Evolutionary conservation across 495 filamentous ascomycete genomes (phyloP).

Genomic region (Podospora didyma): DNA sequence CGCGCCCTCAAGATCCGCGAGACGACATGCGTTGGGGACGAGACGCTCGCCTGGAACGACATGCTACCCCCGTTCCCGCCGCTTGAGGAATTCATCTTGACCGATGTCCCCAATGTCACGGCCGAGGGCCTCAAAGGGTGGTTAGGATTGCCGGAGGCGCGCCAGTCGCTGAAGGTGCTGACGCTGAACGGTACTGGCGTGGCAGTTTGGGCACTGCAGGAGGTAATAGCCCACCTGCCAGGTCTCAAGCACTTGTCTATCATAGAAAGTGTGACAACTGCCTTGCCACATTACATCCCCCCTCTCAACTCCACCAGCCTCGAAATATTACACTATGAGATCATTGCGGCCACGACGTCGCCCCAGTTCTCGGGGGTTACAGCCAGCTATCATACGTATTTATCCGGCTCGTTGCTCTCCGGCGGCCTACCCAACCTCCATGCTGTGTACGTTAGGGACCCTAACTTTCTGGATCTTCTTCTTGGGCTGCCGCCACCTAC

Average conservation of each 20-base stretch:
- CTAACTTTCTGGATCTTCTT: constrained; percentile 66
- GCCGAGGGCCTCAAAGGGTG: constrained; percentile 62
- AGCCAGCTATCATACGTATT: constrained; percentile 76
- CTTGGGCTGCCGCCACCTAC: constrained; percentile 63
- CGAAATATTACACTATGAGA: constrained; percentile 73
- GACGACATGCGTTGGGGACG: constrained; percentile 67
- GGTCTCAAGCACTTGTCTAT: constrained; percentile 62
- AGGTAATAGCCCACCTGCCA: constrained; percentile 58
- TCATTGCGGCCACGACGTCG: constrained; percentile 56
- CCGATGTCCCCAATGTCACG: constrained; percentile 64
- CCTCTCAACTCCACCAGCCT: constrained; percentile 65
- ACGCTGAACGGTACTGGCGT: constrained; percentile 66
- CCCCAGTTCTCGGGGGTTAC: constrained; percentile 56
- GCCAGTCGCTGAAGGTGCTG: constrained; percentile 53
- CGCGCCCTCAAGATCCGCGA: constrained; percentile 68
- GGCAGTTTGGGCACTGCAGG: constrained; percentile 56
- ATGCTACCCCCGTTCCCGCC: constrained; percentile 65
- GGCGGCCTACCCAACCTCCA: constrained; percentile 67
- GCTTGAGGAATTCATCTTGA: constrained; percentile 63
- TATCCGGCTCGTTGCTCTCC: constrained; percentile 75
- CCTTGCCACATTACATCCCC: constrained; percentile 61
- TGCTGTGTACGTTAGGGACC: constrained; percentile 80
- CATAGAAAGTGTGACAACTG: constrained; percentile 58
- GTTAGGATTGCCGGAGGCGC: constrained; percentile 47
- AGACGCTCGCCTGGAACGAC: constrained; percentile 59